Base-by-base conservation (phyloP, 2,329 filamentous ascomycete species). In the Hirsutella minnesotensis region DNA sequence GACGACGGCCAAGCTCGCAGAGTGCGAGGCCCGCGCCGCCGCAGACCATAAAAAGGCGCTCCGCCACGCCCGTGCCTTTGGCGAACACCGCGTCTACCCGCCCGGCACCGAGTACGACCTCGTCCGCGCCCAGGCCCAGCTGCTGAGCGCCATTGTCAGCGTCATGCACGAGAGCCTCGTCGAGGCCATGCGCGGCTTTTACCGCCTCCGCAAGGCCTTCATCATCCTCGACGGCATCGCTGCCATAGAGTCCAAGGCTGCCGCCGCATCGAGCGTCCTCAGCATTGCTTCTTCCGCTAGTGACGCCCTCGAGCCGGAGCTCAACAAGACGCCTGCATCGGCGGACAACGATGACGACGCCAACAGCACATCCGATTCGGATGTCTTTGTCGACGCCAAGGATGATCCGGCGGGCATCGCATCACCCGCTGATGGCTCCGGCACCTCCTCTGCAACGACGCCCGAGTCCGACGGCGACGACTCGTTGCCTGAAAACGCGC, bases 141-240 rank as follows among this genome's bases (percentile, higher is more conserved):
- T 95, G 48, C 94, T 95, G 83, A 76, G 78, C 44, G 89, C 89
- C 1, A 82, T 98, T 1, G 80, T 95, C 1, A 86, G 80, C 0
- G 86, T 96, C 15, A 67, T 96, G 53, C 94, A 94, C 51, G 92
- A 96, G 66, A 95, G 86, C 57, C 65, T 96, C 53, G 90, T 89
- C 0, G 92, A 96, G 60, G 87, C 81, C 15, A 77, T 96, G 60
- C 87, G 83, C 62, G 87, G 87, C 5, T 96, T 96, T 56, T 94
- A 94, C 58, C 94, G 92, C 62, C 64, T 96, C 52, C 75, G 90
- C 47, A 94, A 94, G 59, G 90, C 90, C 0, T 96, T 85, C 55
- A 67, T 87, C 33, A 83, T 87, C 0, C 69, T 98, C 3, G 84
- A 95, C 54, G 73, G 72, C 9, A 85, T 98, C 43, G 72, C 89